Base-by-base conservation (phyloP, 1,284 basidiomycete species). In the Stygiomarasmius scandens region DNA sequence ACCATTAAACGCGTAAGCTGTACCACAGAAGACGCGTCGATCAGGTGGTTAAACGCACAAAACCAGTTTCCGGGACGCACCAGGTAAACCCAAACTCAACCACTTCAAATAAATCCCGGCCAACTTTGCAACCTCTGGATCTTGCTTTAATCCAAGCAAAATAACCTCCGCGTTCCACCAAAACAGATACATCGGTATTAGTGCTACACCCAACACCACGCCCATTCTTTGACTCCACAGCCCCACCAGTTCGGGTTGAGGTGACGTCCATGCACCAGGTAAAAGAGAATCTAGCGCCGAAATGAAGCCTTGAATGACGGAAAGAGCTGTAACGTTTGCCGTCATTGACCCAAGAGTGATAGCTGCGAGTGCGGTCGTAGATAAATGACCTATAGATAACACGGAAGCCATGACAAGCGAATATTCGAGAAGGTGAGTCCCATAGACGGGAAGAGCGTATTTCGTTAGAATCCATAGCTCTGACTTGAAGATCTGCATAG, bases 301-400 rank as follows among this genome's bases (percentile, higher is more conserved):
- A 14, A 87, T 79, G 65, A 96, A 87, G 11, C 95, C 95, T 65
- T 92, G 90, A n/a, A 95, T 80, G 61, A 95, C 86, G 59, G 89
- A 78, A 58, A 81, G 79, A 1, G 75, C 79, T 14, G 79, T 77
- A 11, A 82, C 80, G 53, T 85, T 88, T 5, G 91, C 92, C 0
- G 92, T 94, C 93, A 95, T 95, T 3, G 89, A 89, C 0, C 91
- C 93, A 1, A 95, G 79, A n/a, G 89, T 90, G 11, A 89, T 86
- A 0, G 92, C 93, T 3, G 94, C 94, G 0, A 96, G 83, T 0
- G 92, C 90, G 1, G 83, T 87, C 0, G 90, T 92, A 2, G 87
- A 90, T 29, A 96, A 72, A 74, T 96, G 94, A 0, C 94, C 94
- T 46, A 95, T 89, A 12, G 90, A 89, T 19, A 96, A 75, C 19